Conservation (phyloP, 768 basidiomycete species). For the Pulveroboletus sp. region DNA sequence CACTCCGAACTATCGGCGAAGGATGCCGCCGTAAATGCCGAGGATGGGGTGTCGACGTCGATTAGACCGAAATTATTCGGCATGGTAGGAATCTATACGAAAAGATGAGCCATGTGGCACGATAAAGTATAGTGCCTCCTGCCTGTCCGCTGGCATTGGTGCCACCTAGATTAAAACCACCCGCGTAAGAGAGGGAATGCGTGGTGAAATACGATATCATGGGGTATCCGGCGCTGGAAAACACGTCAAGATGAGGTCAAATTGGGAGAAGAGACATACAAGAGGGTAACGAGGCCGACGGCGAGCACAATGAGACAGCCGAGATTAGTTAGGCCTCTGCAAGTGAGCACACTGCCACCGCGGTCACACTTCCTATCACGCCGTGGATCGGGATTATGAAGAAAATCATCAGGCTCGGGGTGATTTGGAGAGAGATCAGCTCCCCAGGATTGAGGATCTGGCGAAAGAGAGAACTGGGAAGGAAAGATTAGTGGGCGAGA, state of each 20-base stretch:
- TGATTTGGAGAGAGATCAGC: constrained; percentile 55
- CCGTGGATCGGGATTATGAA: constrained; percentile 70
- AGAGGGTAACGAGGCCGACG: constrained; percentile 50
- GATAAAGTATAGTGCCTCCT: constrained; percentile 8
- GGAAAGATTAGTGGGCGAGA: not conserved
- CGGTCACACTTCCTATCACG: constrained; percentile 54
- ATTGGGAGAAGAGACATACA: constrained; percentile 38
- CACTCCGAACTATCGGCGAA: constrained; percentile 48
- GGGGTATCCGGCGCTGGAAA: constrained; percentile 56
- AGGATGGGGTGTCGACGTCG: constrained; percentile 67
- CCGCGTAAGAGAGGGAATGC: constrained; percentile 41
- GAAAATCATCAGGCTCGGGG: constrained; percentile 60
- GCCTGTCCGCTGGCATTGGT: constrained; percentile 74
- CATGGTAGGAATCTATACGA: constrained; percentile 48
- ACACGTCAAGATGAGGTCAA: not conserved
- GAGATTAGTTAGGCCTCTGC: constrained; percentile 65
- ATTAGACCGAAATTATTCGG: constrained; percentile 67
- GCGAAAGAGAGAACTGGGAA: constrained; percentile 62
- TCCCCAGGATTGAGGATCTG: constrained; percentile 71
- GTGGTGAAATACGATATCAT: constrained; percentile 52
- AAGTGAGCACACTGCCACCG: constrained; percentile 57
- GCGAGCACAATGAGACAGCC: constrained; percentile 60
- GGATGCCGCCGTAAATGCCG: constrained; percentile 49
- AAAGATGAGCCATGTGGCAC: not conserved
- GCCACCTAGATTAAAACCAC: constrained; percentile 72